Evolutionary conservation across 805 yeast species (phyloP), one percentile per base, ranked within the genome.

Genomic region (Komagataella populi): DNA sequence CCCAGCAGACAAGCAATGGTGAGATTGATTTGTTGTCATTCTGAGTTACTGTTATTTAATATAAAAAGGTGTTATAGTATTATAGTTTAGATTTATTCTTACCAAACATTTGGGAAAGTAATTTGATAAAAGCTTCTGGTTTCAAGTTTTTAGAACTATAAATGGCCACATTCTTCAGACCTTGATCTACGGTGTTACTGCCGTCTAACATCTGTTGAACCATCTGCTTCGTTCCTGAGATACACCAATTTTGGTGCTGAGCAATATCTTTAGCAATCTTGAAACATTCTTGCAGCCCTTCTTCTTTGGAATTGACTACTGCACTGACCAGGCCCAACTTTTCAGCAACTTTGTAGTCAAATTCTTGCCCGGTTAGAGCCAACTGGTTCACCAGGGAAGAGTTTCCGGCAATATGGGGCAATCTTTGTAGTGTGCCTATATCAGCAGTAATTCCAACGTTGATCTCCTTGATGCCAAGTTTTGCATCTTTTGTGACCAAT

Each of bases 381-480:
- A 78, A 64, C 56, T 82, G 84, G 60, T 73, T 74, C 54, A 83
- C 65, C 67, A 77, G 70, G 4, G 87, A 80, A 14, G 69, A 65
- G 61, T 82, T 82, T 46, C 73, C 73, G 17, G 74, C 73, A 1
- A 81, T 52, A 17, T 60, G 59, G 4, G 87, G 83, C 52, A 84
- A 59, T 60, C 91, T 71, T 64, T 85, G 90, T 53, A 85, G 68
- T 1, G 86, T 73, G 4, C 95, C 95, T 59, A 85, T 83, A 61
- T 86, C 93, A 1, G 93, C 89, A 44, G 86, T 76, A 60, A 86
- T 71, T 2, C 91, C 93, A 51, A 85, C 71, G 55, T 80, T 77
- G 54, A 84, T 79, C 65, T 85, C 95, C 52, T 83, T 76, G 52
- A 86, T 76, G 46, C 84, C 73, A 55, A 83, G 71, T 45, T 60